Conservation (phyloP, 1,284 basidiomycete species). For the Phenoliferia sp. region DNA sequence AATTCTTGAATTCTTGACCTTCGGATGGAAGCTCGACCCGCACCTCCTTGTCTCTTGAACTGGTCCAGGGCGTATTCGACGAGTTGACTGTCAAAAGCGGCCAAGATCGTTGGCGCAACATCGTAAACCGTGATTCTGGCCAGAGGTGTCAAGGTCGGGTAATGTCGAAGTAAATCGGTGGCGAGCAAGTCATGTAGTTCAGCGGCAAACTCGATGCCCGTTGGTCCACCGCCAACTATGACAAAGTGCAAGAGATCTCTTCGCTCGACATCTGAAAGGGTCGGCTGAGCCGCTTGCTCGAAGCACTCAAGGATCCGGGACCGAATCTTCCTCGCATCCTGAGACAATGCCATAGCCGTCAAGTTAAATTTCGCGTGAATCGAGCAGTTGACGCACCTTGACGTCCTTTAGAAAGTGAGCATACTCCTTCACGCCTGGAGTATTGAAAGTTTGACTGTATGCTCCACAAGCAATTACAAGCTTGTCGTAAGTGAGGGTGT, state of each 20-base stretch:
- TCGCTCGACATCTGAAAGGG: conserved; percentile 59
- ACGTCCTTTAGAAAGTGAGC: conserved; percentile 79
- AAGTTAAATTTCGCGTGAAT: background rate
- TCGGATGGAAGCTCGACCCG: background rate
- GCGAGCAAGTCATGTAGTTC: conserved; percentile 74
- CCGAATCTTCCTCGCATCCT: conserved; percentile 74
- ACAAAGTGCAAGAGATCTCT: conserved; percentile 68
- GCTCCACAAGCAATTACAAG: conserved; percentile 78
- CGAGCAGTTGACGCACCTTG: conserved; percentile 21
- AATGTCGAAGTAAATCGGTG: conserved; percentile 60
- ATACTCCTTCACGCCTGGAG: conserved; percentile 58
- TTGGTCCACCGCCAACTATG: conserved; percentile 56
- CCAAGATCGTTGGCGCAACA: conserved; percentile 36
- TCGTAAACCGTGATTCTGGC: conserved; percentile 31
- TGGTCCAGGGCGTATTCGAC: conserved; percentile 37
- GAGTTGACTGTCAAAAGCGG: conserved; percentile 36
- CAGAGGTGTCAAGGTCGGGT: conserved; percentile 34
- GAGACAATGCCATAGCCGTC: background rate
- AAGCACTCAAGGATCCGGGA: conserved; percentile 70
- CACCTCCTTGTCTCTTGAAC: conserved; percentile 28
- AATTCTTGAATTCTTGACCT: background rate
- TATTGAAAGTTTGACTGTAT: conserved; percentile 68
- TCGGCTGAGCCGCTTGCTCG: conserved; percentile 71
- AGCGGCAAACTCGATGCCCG: conserved; percentile 68
- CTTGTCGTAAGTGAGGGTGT: conserved; percentile 66